Evolutionary conservation across 1,139 yeast species (phyloP).

Genomic region (Suhomyces panamericanus): DNA sequence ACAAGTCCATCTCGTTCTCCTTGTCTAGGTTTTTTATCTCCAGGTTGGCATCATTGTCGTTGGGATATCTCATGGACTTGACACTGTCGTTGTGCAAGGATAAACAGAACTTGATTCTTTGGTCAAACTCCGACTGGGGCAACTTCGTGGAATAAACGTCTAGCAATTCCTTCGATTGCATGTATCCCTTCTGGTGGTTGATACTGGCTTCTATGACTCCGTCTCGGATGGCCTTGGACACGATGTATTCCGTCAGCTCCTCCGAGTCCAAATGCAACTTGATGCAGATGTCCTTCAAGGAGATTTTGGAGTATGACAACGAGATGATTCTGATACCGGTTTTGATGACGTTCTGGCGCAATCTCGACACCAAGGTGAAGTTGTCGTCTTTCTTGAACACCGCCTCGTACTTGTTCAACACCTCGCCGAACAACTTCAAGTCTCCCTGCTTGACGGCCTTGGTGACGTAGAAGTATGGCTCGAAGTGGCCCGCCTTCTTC

Average conservation of each 20-base stretch:
- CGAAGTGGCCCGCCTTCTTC: conserved; percentile 55
- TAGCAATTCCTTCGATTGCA: conserved; percentile 84
- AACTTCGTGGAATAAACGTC: conserved; percentile 85
- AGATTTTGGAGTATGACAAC: conserved; percentile 85
- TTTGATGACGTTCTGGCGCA: conserved; percentile 95
- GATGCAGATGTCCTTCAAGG: conserved; percentile 86
- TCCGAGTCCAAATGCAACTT: conserved; percentile 91
- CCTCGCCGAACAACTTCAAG: conserved; percentile 73
- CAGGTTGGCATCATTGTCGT: conserved; percentile 30
- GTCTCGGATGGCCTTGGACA: conserved; percentile 94
- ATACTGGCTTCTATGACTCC: conserved; percentile 96
- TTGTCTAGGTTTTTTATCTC: conserved; percentile 25
- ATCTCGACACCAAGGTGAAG: conserved; percentile 79
- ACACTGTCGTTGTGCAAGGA: conserved; percentile 89
- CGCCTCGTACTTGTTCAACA: conserved; percentile 64
- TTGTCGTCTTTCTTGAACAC: conserved; percentile 75
- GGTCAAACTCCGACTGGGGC: conserved; percentile 89
- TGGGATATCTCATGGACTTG: conserved; percentile 92
- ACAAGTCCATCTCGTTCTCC: conserved; percentile 47
- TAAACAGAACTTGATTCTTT: conserved; percentile 90
- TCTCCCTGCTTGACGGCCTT: conserved; percentile 94
- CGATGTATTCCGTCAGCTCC: conserved; percentile 94
- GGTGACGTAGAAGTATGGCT: conserved; percentile 84
- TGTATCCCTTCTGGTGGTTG: conserved; percentile 86
- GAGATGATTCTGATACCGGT: conserved; percentile 96